Base-by-base conservation (phyloP, 2,329 filamentous ascomycete genomes). In the Uncinocarpus reesii region DNA sequence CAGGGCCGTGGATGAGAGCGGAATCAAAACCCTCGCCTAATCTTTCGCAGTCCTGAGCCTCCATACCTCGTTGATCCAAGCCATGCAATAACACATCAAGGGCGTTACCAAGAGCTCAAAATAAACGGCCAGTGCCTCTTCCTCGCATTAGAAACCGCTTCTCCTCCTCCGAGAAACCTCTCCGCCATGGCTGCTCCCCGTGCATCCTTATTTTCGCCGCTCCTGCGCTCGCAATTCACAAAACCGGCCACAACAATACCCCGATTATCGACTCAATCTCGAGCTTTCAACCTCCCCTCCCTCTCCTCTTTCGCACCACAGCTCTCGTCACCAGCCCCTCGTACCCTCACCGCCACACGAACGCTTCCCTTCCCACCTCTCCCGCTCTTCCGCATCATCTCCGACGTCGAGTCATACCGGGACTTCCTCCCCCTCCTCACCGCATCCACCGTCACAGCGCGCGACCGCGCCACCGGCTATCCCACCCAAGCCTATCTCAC, bases 401-500 rank as follows among this genome's bases (percentile, higher is more conserved):
- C 88, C 68, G 87, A 95, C 66, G 81, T 98, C 55, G 79, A 86
- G 65, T 80, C 79, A 54, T 98, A 98, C 77, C 72, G 76, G 31
- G 65, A 73, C 55, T 98, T 96, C 73, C 79, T 98, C n/a, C 92
- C 92, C 8, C 95, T 93, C 76, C 94, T 90, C 69, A 77, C 79
- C 36, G 73, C 73, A 38, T 89, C 85, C 31, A 76, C 74, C 52
- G 87, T 96, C 34, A 95, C 87, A 1, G 73, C 75, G 50, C 87
- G 83, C 77, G 83, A 85, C 5, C 68, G 51, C 4, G 51, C 38
- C 58, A 71, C 63, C 21, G 61, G 68, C 1, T 67, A 67, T 48
- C 92, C 92, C 0, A 76, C 80, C 23, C 76, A 82, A 53, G 92
- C 86, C 11, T 81, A 84, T 60, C 73, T 98, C 10, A 83, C 82